Base-by-base conservation (phyloP, 2,329 filamentous ascomycete genomes). In the Claviceps sp. region DNA sequence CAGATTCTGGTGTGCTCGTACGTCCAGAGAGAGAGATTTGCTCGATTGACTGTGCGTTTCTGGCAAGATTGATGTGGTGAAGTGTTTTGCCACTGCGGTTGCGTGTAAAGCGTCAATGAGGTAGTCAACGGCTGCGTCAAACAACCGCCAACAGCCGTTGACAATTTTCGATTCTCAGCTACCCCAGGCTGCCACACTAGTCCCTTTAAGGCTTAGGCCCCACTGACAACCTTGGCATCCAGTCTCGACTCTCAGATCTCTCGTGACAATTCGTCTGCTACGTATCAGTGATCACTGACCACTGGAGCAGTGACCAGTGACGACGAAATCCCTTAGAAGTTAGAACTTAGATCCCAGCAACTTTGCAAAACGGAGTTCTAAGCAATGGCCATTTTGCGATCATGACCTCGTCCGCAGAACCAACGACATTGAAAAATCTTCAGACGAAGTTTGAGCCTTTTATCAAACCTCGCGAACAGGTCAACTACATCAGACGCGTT, bases 381-480 rank as follows among this genome's bases (percentile, higher is more conserved):
- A 37, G 20, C 45, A n/a, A 45, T 39, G 36, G 23, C 14, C 42
- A 16, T 9, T 38, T 14, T 17, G 23, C 16, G 4, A 51, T 34
- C 47, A 68, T 69, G 66, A 40, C 57, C 20, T 56, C 62, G 55
- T 50, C 67, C 34, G 53, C 66, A 20, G 67, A 72, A 38, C 55
- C 54, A 13, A 45, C 34, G 11, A 45, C 23, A 16, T 49, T 61
- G 51, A 60, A 67, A 47, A 64, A 64, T 37, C 62, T 76, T 37
- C 69, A 73, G 51, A 63, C 66, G 42, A 66, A 64, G 17, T 68
- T 84, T 22, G 66, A 70, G 37, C 73, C 76, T 4, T 80, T 73
- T 54, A 68, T 82, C 52, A 78, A 76, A 49, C 71, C 76, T 29
- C 72, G 78, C 26, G 77, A 82, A 52, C 77, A 83, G 57, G 71